Conservation (phyloP, 306 rosid genomes). For the Trifolium fragiferum region DNA sequence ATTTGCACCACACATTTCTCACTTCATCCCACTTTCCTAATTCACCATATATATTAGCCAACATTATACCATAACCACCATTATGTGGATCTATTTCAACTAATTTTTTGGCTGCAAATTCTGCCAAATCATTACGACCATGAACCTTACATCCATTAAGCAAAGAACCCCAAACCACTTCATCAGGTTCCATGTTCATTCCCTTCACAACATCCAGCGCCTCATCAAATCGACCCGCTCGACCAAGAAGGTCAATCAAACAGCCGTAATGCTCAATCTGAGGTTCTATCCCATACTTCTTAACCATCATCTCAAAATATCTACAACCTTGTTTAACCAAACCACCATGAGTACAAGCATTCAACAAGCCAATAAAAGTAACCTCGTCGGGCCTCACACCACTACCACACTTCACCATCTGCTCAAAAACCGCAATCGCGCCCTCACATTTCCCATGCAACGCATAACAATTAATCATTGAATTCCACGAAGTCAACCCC, state of each 20-base stretch:
- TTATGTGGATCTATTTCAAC: constrained; percentile 70
- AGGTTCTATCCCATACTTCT: constrained; percentile 57
- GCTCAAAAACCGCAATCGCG: constrained; percentile 64
- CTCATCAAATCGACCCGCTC: constrained; percentile 77
- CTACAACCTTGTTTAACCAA: constrained; percentile 66
- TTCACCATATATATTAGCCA: constrained; percentile 70
- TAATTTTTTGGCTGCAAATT: constrained; percentile 63
- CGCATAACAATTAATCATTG: constrained; percentile 77
- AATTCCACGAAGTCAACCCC: constrained; percentile 74
- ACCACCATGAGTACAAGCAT: constrained; percentile 88
- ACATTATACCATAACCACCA: constrained; percentile 67
- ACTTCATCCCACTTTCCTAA: constrained; percentile 82
- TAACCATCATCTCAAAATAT: constrained; percentile 65
- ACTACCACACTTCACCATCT: constrained; percentile 50
- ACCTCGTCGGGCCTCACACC: constrained; percentile 62
- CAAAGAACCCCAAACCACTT: constrained; percentile 89
- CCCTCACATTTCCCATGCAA: constrained; percentile 63
- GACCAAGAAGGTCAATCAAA: constrained; percentile 80
- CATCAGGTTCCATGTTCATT: constrained; percentile 80
- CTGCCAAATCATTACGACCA: constrained; percentile 71
- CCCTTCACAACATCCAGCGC: constrained; percentile 65
- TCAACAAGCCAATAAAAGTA: constrained; percentile 75
- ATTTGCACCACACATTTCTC: constrained; percentile 55
- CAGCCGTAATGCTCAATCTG: constrained; percentile 77
- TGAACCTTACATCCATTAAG: constrained; percentile 76